Evolutionary conservation across 139 green algal species (phyloP).

Genomic region (Gonium pectorale): DNA sequence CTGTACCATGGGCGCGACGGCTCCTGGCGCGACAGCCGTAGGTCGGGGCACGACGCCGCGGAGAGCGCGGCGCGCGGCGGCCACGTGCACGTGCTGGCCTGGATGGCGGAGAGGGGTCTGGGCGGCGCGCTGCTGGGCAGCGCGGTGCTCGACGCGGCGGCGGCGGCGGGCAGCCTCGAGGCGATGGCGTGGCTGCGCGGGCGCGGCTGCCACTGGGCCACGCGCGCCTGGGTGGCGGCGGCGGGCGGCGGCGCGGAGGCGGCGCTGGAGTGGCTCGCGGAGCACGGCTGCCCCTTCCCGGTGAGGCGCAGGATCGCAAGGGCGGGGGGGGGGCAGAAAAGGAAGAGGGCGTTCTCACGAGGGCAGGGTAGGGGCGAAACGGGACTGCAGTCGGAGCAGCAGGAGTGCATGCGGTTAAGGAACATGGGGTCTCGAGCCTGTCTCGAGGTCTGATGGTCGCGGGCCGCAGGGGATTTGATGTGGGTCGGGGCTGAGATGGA

Average conservation of each 20-base stretch:
- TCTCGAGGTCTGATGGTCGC: no score
- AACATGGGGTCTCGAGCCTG: no score
- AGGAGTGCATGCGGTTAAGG: no score
- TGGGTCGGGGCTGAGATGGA: no score
- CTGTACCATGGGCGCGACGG: no score
- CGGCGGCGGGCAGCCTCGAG: not conserved
- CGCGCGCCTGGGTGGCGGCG: not conserved
- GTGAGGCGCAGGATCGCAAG: no score
- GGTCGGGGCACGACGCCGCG: not conserved
- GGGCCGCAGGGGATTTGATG: no score
- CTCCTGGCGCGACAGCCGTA: no score
- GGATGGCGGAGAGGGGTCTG: not conserved
- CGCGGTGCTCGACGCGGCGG: not conserved
- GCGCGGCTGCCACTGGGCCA: not conserved
- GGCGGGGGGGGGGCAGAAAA: no score
- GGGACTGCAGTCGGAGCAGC: no score
- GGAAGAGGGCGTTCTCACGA: no score
- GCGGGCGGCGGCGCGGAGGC: not conserved
- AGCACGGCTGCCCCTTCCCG: not conserved
- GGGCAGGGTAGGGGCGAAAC: no score
- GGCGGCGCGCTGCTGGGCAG: not conserved
- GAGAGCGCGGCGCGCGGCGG: not conserved
- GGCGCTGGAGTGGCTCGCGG: not conserved
- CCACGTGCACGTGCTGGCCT: not conserved
- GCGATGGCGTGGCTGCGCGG: not conserved